Evolutionary conservation across 495 filamentous ascomycete genomes (phyloP), one percentile per base, ranked within the genome.

Genomic region (Eremomyces bilateralis): DNA sequence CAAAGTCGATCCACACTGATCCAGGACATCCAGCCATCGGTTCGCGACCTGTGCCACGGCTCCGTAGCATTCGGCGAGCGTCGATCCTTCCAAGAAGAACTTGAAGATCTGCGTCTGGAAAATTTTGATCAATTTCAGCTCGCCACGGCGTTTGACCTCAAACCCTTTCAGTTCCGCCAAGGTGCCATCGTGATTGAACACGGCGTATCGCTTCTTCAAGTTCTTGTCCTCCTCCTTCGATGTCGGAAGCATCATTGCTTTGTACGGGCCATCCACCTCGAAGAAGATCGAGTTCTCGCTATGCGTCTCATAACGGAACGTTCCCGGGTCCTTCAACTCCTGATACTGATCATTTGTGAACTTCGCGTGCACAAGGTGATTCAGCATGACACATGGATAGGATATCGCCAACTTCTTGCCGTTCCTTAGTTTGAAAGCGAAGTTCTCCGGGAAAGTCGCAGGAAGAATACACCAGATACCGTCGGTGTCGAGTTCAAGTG

Each of bases 381-480:
- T 99, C 52, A 99, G 65, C 88, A 99, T 99, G 42, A 94, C 84
- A 56, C 88, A 99, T 22, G 88, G 88, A 46, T 95, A 99, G 0
- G 90, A 95, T 36, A 99, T 84, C 12, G 78, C 62, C 37, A 94
- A 49, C 48, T 94, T 95, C 63, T 93, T 95, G 37, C 88, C 90
- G 46, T 83, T 88, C 50, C 83, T 83, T 34, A 95, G 53, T 33
- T 72, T 83, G 62, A 99, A 99, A 4, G 74, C 67, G 51, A 94
- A 91, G 52, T 99, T 93, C 47, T 99, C 88, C 0, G 88, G 88
- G 47, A 99, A 99, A 0, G 80, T 84, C 2, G 81, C 88, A 0
- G 88, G 88, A 45, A 99, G 64, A 70, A 99, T 99, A 63, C 88
- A 99, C 88, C 88, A 99, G 48, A 99, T 99, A 70, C 88, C 88